These are phyloP conservation scores for Cadophora sp. DNA, from an alignment of 2,329 filamentous ascomycete genomes.

Conservation along the genomic window DNA sequence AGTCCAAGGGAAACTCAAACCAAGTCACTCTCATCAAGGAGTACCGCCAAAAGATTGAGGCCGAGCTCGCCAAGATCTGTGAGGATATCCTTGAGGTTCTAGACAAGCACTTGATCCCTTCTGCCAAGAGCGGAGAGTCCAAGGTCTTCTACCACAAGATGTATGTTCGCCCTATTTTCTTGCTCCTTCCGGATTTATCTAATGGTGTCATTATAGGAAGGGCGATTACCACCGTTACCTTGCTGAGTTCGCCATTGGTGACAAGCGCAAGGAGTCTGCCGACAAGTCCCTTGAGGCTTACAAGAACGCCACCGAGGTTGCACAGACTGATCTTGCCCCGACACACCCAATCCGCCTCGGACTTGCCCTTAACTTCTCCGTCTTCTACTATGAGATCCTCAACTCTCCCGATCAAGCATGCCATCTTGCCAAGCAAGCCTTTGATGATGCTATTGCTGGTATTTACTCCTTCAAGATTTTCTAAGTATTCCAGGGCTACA, in stretches of 20 bases:
- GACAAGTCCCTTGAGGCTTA: slow-evolving; percentile 96
- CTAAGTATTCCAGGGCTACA: neutral
- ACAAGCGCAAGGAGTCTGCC: slow-evolving; percentile 94
- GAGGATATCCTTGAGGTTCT: slow-evolving; percentile 96
- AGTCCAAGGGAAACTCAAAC: slow-evolving; percentile 95
- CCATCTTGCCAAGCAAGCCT: slow-evolving; percentile 95
- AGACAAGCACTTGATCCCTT: slow-evolving; percentile 92
- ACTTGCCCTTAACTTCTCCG: slow-evolving; percentile 93
- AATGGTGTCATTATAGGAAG: slow-evolving; percentile 70
- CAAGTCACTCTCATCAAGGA: slow-evolving; percentile 95
- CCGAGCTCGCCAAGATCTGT: slow-evolving; percentile 96
- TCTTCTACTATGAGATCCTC: slow-evolving; percentile 99
- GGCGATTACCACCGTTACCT: slow-evolving; percentile 99
- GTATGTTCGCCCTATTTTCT: slow-evolving; percentile 56
- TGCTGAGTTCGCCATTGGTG: slow-evolving; percentile 92
- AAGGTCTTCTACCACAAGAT: slow-evolving; percentile 99
- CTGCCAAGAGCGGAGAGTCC: slow-evolving; percentile 93
- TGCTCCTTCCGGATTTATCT: slow-evolving; percentile 14
- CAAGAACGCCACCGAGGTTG: slow-evolving; percentile 92
- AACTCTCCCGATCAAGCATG: slow-evolving; percentile 98
- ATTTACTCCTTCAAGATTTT: slow-evolving; percentile 44
- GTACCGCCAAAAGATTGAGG: slow-evolving; percentile 98
- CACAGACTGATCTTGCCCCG: slow-evolving; percentile 85
- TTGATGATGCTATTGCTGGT: slow-evolving; percentile 94
- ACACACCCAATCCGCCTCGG: slow-evolving; percentile 94